Evolutionary conservation across 1,284 basidiomycete species (phyloP), one percentile per base, ranked within the genome.

Genomic region (Fomes fomentarius): DNA sequence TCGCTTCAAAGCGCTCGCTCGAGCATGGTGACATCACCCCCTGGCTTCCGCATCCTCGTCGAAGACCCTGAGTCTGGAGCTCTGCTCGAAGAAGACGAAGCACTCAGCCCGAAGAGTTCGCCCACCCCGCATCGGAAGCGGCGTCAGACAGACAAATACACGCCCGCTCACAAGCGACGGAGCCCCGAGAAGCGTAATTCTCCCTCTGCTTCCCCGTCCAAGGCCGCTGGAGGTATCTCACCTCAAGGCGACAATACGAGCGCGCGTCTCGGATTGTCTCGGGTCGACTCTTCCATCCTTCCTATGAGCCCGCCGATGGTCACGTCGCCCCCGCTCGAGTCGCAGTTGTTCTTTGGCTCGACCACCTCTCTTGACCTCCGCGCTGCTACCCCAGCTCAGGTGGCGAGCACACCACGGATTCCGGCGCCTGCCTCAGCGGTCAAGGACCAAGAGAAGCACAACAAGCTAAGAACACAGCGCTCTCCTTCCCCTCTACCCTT

Each of bases 31-130:
- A 15, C 21, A 2, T 58, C 59, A 2, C 54, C 59, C 39, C 59
- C 64, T 35, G 73, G 73, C 3, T 74, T 74, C 59, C 60, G 71
- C 33, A 69, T 74, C 41, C 62, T 73, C 35, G 61, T 69, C 37
- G 72, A 74, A 40, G 68, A 71, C 31, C 50, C 66, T 2, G 64
- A 63, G 38, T 62, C 60, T 14, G 62, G 63, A 17, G 53, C 45
- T 12, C 37, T 59, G 10, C 42, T 40, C n/a, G 38, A 50, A 9
- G 53, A 50, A 22, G 53, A 50, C 30, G 53, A 47, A 42, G 43
- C 43, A 50, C 50, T 51, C 44, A 24, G 57, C 24, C 17, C 38
- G 35, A 10, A 55, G 35, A 14, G 42, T 40, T 63, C 64, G 25
- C 71, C 67, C 65, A 47, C 63, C 28, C 54, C 65, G 3, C 61